Base-by-base conservation (phyloP, 345 rosid genomes). In the Euphorbia peplus region DNA sequence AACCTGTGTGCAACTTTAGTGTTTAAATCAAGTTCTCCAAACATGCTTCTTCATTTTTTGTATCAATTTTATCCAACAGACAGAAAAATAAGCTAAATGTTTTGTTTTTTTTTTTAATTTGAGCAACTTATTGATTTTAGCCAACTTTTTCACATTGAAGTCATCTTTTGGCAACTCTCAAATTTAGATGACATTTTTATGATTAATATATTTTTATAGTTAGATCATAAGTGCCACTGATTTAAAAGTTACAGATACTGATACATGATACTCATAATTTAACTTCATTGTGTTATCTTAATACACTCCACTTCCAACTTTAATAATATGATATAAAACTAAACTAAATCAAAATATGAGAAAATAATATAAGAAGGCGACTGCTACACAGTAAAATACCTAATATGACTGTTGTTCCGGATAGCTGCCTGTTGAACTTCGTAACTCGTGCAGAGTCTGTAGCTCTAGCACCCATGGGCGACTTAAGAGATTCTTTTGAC, bases 361-460 rank as follows among this genome's bases (percentile, higher is more conserved):
- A 18, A 7, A 50, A 18, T 39, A 50, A 18, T 8, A n/a, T 4
- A n/a, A 32, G 62, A 58, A 42, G 50, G 4, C 12, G 44, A 25
- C 51, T 41, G 25, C 21, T 22, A 9, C 30, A 32, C 37, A 41
- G 42, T 37, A 69, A 19, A 48, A 64, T 82, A 91, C 99, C 99
- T 87, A 95, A 80, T 18, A 82, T 83, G 59, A 90, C 88, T 55
- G 89, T 88, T 8, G 97, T 77, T 66, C 75, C 88, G 2, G 97
- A 88, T 35, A 95, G 89, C 66, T 83, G 89, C 79, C 85, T 90
- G 0, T 80, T 95, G 86, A 95, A 90, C 84, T 90, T 95, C 78
- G 78, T 76, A 76, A 95, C 80, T 77, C 99, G 88, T 22, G 97
- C 92, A 25, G 92, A 83, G 76, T 95, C 98, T 2, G 92, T 86